Conservation (phyloP, 2,329 filamentous ascomycete species). For the Exserohilum rostratum region DNA sequence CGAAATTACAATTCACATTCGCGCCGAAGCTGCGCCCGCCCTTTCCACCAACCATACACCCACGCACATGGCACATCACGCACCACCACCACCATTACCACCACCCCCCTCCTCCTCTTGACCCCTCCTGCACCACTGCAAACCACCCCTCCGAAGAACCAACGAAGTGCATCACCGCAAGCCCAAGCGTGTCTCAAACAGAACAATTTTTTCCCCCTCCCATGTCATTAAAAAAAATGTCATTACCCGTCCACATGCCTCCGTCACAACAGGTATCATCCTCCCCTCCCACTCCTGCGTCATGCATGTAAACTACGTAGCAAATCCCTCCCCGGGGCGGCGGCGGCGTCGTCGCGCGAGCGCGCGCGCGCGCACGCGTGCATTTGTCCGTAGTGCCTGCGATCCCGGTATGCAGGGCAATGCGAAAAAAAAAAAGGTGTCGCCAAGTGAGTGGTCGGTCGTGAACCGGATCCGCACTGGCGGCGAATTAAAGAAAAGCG, state of each 20-base stretch:
- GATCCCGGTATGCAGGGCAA: conserved; percentile 9
- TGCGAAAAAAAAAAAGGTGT: not conserved
- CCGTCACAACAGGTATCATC: not conserved
- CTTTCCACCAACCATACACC: conserved; percentile 2
- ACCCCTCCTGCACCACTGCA: too few species aligned
- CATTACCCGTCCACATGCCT: not conserved
- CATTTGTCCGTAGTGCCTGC: not conserved
- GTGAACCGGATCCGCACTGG: conserved; percentile 17
- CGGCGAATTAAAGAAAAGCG: conserved; percentile 8
- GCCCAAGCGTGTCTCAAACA: not conserved
- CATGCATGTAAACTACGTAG: not conserved
- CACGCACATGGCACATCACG: not conserved
- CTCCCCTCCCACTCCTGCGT: conserved; percentile 1
- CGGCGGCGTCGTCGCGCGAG: too few species aligned
- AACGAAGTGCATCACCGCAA: not conserved
- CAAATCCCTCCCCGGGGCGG: too few species aligned
- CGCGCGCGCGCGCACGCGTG: not conserved
- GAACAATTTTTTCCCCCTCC: not conserved
- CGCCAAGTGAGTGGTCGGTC: conserved; percentile 5
- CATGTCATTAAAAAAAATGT: not conserved
- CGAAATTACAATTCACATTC: not conserved
- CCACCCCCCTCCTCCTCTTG: not conserved
- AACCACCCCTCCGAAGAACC: not conserved
- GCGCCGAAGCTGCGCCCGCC: conserved; percentile 8
- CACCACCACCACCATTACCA: not conserved